Base-by-base conservation (phyloP, 23 red algal species). In the Gracilaria gracilis region DNA sequence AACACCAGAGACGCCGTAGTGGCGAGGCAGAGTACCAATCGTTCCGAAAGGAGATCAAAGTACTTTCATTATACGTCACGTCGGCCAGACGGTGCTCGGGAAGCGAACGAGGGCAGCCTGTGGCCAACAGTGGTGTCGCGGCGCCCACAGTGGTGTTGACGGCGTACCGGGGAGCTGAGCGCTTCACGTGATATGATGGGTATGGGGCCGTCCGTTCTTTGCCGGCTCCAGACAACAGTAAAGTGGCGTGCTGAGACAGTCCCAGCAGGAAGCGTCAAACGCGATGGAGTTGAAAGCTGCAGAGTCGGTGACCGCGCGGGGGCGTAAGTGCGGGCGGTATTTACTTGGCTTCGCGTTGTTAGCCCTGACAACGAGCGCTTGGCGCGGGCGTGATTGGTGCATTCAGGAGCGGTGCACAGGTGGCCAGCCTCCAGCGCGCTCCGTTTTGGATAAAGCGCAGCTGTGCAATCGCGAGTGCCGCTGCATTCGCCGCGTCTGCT, bases 1-100 rank as follows among this genome's bases (percentile, higher is more conserved):
- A 40, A 57, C 87, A 31, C 58, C 73, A 51, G 73, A 80, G 19
- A 80, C 74, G 28, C 75, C 87, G 4, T 91, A 65, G 25, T 4
- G n/a, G 16, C 55, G 55, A 15, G 55, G 55, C 16, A 15, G 7
- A 4, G 16, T 15, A 46, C 42, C 42, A 46, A 46, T 46, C 42
- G 42, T 11, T 46, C 5, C 42, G 11, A 46, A 4, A 46, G 42
- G 5, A 4, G 42, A 11, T 46, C 42, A 46, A 4, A 46, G 42
- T n/a, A n/a, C n/a, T n/a, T n/a, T n/a, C n/a, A n/a, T n/a, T n/a
- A n/a, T n/a, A n/a, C n/a, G n/a, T n/a, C n/a, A n/a, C n/a, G 44
- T 8, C 7, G 7, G 44, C 7, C 12, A 48, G 44, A 48, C 44
- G 44, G 44, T 48, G 44, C 44, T 8, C 5, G 12, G 44, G 7